Evolutionary conservation across 352 stramenopile genomes (phyloP).

Genomic region (Phytopythium montanum): DNA sequence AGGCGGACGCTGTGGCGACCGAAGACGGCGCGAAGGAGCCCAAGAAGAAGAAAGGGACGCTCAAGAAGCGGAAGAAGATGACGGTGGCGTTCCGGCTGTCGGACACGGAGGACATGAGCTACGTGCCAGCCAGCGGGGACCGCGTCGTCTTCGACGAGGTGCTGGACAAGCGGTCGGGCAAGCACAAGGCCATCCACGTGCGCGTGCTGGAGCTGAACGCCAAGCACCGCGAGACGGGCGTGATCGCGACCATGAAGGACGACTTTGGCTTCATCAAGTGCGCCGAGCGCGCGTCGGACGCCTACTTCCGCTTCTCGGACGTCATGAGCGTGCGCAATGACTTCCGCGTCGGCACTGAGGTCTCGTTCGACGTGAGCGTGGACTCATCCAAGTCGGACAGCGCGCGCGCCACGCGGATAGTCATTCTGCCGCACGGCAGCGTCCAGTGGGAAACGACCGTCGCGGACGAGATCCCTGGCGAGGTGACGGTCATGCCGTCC

Average conservation of each 20-base stretch:
- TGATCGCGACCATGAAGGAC: constrained; percentile 68
- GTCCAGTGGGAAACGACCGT: constrained; percentile 63
- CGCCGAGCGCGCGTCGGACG: constrained; percentile 53
- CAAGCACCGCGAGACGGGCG: constrained; percentile 61
- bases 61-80: constrained; percentile 16
- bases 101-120: constrained; percentile 63
- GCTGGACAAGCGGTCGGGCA: constrained; percentile 61
- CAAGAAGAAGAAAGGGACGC: constrained; percentile 41
- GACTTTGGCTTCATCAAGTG: constrained; percentile 86
- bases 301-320: constrained; percentile 78
- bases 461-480: constrained; percentile 33
- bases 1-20: constrained; percentile 9
- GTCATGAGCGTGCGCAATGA: constrained; percentile 54
- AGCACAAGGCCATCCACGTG: constrained; percentile 58
- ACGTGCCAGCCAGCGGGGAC: constrained; percentile 54
- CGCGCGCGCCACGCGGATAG: constrained; percentile 52
- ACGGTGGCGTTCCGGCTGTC: constrained; percentile 51
- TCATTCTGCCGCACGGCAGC: constrained; percentile 49
- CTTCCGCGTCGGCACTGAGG: constrained; percentile 53
- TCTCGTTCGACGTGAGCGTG: constrained; percentile 62
- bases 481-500: constrained; percentile 39
- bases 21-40: constrained; percentile 17
- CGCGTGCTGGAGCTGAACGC: constrained; percentile 56
- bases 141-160: constrained; percentile 66
- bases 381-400: constrained; percentile 45